A percentile compares a stretch with the other conserved stretches of the same genome.
phyloP scores from a whole-genome alignment of 441 rosid species.

The Erodium trifolium region DNA sequence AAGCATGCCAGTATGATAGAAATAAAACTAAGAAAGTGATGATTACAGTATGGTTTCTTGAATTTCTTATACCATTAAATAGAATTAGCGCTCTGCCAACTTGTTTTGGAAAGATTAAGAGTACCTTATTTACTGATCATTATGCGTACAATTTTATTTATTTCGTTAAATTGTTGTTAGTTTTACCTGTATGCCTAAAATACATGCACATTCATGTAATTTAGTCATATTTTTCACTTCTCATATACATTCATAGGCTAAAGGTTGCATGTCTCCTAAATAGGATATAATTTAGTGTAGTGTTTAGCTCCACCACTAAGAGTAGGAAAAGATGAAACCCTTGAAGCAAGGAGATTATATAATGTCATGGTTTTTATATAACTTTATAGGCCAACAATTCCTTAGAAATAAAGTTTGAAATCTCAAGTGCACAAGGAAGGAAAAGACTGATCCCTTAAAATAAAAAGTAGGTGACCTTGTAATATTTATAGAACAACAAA shows the following conservation, averaged over 20 bases:
- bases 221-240: background rate
- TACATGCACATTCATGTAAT: background rate
- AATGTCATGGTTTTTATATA: background rate
- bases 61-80: background rate
- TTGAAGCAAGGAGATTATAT: background rate
- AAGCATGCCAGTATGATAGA: background rate
- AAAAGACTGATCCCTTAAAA: background rate
- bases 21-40: background rate
- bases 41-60: background rate
- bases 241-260: background rate
- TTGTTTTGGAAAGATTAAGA: background rate
- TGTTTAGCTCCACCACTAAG: background rate
- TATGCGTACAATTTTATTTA: background rate
- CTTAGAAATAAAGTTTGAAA: background rate
- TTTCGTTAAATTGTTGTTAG: background rate
- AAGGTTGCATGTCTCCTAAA: background rate
- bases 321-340: background rate
- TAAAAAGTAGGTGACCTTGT: background rate
- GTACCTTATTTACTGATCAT: slow-evolving; percentile 4
- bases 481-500: slow-evolving; percentile 2
- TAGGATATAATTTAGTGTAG: background rate
- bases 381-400: background rate
- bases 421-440: background rate
- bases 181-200: background rate
- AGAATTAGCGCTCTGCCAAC: background rate